A percentile compares a stretch with the other conserved stretches of the same genome.
Conservation (phyloP, 2,329 filamentous ascomycete species). For the Fusarium miscanthi region DNA sequence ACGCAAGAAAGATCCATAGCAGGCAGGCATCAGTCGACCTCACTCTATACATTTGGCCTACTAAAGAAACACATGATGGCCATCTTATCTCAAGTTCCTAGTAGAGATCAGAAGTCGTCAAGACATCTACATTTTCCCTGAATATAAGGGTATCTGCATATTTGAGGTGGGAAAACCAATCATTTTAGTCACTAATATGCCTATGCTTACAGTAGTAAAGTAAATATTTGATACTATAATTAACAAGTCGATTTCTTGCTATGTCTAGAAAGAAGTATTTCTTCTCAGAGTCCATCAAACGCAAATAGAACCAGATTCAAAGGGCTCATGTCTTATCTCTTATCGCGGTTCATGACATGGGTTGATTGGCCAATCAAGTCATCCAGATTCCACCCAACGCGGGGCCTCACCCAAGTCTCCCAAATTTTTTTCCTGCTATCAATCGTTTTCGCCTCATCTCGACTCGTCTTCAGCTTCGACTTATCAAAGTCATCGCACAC, state of each 20-base stretch:
- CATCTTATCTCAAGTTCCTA: background rate
- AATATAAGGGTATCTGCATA: background rate
- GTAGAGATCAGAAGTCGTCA: background rate
- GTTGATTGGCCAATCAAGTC: constrained; percentile 38
- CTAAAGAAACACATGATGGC: background rate
- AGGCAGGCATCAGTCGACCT: background rate
- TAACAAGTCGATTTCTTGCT: background rate
- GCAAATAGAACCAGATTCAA: background rate
- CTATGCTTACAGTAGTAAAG: background rate
- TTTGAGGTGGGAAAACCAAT: background rate
- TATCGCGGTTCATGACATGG: constrained; percentile 15
- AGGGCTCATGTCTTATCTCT: constrained; percentile 26
- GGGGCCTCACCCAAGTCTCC: constrained; percentile 38
- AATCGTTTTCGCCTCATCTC: constrained; percentile 7
- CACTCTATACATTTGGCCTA: background rate
- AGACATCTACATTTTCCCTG: background rate
- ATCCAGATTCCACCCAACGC: constrained; percentile 6
- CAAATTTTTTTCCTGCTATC: constrained; percentile 45
- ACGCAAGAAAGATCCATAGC: background rate
- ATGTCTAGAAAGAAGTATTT: background rate
- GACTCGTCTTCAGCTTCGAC: constrained; percentile 32
- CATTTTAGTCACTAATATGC: background rate
- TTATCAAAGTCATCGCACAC: constrained; percentile 14
- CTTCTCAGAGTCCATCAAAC: background rate
- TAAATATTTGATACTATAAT: background rate